phyloP scores from a whole-genome alignment of 352 stramenopile species.

The Phytophthora brassicae region DNA sequence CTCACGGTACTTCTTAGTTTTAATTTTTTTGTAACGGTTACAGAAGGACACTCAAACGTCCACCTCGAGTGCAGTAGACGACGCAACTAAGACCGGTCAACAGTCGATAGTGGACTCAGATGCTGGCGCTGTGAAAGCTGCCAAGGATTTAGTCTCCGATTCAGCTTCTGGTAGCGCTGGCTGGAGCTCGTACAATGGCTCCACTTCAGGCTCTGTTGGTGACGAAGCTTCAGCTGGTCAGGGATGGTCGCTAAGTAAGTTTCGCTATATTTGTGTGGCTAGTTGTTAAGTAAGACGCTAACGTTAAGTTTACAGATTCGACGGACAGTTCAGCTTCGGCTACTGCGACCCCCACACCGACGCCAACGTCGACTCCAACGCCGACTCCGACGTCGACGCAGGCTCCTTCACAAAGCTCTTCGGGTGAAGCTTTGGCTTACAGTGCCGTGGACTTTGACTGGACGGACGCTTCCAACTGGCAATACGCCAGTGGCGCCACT shows the following conservation, averaged over 20 bases:
- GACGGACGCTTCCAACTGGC: constrained; percentile 60
- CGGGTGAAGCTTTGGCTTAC: constrained; percentile 43
- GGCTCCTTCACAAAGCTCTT: constrained; percentile 21
- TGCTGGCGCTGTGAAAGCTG: constrained; percentile 23
- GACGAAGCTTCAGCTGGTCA: constrained; percentile 29
- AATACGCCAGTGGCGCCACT: constrained; percentile 47
- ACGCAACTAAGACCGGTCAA: constrained; percentile 10
- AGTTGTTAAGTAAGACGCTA: too few species aligned
- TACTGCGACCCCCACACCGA: constrained; percentile 8
- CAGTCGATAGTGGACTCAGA: constrained; percentile 14
- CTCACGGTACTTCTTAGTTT: too few species aligned
- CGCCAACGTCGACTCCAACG: constrained; percentile 15
- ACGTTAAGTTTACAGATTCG: constrained; percentile 17
- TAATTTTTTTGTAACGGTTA: not conserved
- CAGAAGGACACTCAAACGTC: constrained; percentile 13
- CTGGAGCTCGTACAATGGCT: constrained; percentile 21
- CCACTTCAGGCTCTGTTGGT: constrained; percentile 21
- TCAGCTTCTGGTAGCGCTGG: constrained; percentile 9
- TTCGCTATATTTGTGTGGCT: too few species aligned
- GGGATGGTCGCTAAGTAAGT: constrained; percentile 24
- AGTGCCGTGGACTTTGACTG: constrained; percentile 67
- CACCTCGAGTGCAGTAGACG: constrained; percentile 6
- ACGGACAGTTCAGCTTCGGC: constrained; percentile 17
- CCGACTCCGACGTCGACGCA: constrained; percentile 20
- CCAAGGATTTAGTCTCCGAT: constrained; percentile 23